Evolutionary conservation across 139 green algal genomes (phyloP).

Genomic region (Chlorella sp.): DNA sequence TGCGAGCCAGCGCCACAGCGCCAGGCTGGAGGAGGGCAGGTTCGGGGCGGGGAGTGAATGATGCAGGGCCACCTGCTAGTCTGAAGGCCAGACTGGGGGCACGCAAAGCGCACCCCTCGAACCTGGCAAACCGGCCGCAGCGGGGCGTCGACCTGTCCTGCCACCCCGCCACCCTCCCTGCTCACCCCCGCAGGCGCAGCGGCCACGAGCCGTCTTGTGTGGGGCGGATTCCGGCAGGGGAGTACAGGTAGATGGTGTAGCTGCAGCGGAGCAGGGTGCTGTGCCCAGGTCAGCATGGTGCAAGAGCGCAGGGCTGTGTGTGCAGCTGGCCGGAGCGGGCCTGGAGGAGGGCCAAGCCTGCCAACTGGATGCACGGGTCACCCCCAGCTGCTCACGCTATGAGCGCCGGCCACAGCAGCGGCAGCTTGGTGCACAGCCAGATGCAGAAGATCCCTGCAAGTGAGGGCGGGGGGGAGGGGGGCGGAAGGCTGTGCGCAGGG

Average conservation of each 20-base stretch:
- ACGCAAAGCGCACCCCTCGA: too few relatives aligned
- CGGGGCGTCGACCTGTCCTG: too few relatives aligned
- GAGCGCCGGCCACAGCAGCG: neutral
- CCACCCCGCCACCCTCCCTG: too few relatives aligned
- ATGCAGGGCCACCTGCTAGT: too few relatives aligned
- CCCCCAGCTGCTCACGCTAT: neutral
- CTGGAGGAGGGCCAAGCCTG: too few relatives aligned
- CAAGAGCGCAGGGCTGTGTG: neutral
- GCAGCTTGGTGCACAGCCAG: neutral
- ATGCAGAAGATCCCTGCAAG: too few relatives aligned
- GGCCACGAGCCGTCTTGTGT: constrained; percentile 6
- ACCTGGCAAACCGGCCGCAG: too few relatives aligned
- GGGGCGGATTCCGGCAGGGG: neutral
- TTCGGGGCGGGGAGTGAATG: too few relatives aligned
- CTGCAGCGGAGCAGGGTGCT: neutral
- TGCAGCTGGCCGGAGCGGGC: too few relatives aligned
- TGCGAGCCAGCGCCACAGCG: constrained; percentile 25
- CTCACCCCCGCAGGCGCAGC: constrained; percentile 19
- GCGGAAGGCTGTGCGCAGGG: neutral
- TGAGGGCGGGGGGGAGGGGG: too few relatives aligned
- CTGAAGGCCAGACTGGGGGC: too few relatives aligned
- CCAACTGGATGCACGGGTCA: too few relatives aligned
- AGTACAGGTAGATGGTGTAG: neutral
- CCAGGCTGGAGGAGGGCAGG: neutral
- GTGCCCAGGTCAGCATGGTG: neutral